Evolutionary conservation across 2,329 filamentous ascomycete species (phyloP).

Genomic region (Fonsecaea erecta): DNA sequence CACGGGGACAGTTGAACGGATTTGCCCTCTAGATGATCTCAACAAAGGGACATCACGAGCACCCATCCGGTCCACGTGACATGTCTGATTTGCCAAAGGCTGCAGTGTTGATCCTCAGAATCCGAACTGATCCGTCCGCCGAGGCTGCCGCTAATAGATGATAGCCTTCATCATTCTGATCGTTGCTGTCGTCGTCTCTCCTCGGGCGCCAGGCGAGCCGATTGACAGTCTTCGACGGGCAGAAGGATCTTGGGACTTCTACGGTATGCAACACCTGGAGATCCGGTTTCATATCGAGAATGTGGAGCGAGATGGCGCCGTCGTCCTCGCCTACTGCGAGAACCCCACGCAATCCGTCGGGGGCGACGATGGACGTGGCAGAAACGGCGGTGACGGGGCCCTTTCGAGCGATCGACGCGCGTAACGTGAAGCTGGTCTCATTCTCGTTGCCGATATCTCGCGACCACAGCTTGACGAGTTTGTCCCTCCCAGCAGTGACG

Average conservation of each 20-base stretch:
- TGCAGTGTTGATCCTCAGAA: background rate
- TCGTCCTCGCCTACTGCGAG: slow-evolving; percentile 56
- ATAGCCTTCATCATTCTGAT: slow-evolving; percentile 12
- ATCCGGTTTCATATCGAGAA: slow-evolving; percentile 37
- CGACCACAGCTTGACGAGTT: slow-evolving; percentile 75
- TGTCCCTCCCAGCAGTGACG: slow-evolving; percentile 88
- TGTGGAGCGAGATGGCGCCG: slow-evolving; percentile 51
- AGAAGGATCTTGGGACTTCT: slow-evolving; percentile 43
- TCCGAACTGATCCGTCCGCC: slow-evolving; percentile 2
- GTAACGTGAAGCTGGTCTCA: slow-evolving; percentile 55
- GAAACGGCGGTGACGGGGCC: slow-evolving; percentile 73
- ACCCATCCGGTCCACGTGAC: background rate
- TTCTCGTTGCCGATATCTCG: slow-evolving; percentile 25
- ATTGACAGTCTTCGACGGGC: slow-evolving; percentile 67
- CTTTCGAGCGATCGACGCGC: slow-evolving; percentile 59
- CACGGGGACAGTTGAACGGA: background rate
- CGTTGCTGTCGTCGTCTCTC: slow-evolving; percentile 30
- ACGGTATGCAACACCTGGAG: slow-evolving; percentile 39
- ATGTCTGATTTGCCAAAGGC: background rate
- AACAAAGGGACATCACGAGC: background rate
- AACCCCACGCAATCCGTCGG: slow-evolving; percentile 40
- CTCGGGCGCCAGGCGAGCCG: slow-evolving; percentile 71
- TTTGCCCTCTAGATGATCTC: background rate
- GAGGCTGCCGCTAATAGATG: background rate
- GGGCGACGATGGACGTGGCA: slow-evolving; percentile 53